Percentiles rank a stretch among this genome's conserved stretches.
Evolutionary conservation across 2,329 filamentous ascomycete genomes (phyloP).

Genomic region (Cadophora sp.): DNA sequence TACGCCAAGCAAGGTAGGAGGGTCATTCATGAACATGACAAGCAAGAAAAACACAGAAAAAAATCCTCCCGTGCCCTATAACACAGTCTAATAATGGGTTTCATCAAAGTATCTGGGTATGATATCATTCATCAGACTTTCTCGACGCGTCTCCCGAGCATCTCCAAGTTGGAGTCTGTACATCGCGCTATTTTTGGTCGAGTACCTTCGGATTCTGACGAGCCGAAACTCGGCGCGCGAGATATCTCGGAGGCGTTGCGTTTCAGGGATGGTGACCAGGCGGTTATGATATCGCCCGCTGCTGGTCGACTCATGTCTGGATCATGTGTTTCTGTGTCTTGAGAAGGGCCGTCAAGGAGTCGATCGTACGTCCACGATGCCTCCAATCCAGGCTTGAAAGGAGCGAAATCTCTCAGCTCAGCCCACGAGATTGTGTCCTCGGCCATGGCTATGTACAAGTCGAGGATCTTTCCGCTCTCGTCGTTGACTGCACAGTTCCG

Average conservation of each 20-base stretch:
- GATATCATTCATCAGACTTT: constrained; percentile 34
- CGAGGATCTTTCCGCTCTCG: constrained; percentile 61
- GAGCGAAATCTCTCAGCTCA: constrained; percentile 53
- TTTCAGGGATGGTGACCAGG: constrained; percentile 51
- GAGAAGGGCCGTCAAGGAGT: constrained; percentile 53
- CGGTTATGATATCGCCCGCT: constrained; percentile 53
- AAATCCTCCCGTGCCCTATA: constrained; percentile 20
- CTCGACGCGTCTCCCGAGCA: constrained; percentile 40
- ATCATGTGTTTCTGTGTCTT: constrained; percentile 35
- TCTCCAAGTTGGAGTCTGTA: constrained; percentile 36
- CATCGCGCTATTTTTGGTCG: constrained; percentile 41
- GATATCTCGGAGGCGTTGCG: constrained; percentile 60
- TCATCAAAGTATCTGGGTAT: not conserved
- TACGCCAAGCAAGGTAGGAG: constrained; percentile 9
- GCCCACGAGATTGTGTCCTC: constrained; percentile 61
- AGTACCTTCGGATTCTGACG: constrained; percentile 43
- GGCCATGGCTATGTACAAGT: constrained; percentile 65
- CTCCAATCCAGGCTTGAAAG: constrained; percentile 60
- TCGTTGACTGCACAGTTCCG: constrained; percentile 63
- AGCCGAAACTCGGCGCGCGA: constrained; percentile 54
- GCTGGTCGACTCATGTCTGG: constrained; percentile 44
- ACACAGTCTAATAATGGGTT: constrained; percentile 27
- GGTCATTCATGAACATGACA: not conserved
- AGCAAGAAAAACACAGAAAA: constrained; percentile 2
- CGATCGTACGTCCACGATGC: constrained; percentile 60